phyloP scores from a whole-genome alignment of 805 yeast species.

The Scheffersomyces spartinae region DNA sequence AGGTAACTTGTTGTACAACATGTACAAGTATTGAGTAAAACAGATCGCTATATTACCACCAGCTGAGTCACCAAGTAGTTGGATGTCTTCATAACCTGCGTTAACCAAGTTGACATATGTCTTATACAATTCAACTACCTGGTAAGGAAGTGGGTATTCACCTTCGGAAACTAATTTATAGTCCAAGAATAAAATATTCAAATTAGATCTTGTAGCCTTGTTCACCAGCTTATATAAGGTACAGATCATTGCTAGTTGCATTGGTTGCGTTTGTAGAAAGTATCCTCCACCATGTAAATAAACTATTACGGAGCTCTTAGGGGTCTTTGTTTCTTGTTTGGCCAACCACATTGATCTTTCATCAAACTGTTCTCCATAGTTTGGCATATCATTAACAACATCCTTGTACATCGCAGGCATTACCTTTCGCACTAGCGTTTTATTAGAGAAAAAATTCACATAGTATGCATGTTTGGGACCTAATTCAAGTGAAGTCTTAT shows the following conservation, averaged over 20 bases:
- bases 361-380: constrained; percentile 21
- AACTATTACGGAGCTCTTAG: constrained; percentile 18
- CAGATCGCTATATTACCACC: constrained; percentile 27
- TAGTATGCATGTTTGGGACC: too few relatives aligned
- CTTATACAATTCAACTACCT: constrained; percentile 16
- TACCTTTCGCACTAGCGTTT: too few relatives aligned
- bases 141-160: constrained; percentile 26
- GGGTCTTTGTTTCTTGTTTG: constrained; percentile 13
- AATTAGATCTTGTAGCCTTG: constrained; percentile 8
- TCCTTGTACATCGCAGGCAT: too few relatives aligned
- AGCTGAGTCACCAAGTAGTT: constrained; percentile 31
- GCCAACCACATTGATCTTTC: constrained; percentile 23
- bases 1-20: too few relatives aligned
- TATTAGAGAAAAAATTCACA: too few relatives aligned
- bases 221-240: constrained; percentile 17
- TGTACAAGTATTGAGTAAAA: constrained; percentile 19
- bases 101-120: constrained; percentile 14
- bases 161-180: too few relatives aligned
- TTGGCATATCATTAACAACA: too few relatives aligned
- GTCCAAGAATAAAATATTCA: constrained; percentile 14
- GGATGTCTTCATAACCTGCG: constrained; percentile 16
- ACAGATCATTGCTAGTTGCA: constrained; percentile 20
- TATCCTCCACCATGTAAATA: constrained; percentile 32
- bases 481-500: too few relatives aligned
- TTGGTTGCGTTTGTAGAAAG: constrained; percentile 16